A percentile compares a stretch with the other conserved stretches of the same genome.
Conservation (phyloP, 2,329 filamentous ascomycete genomes). For the Conoideocrella luteorostrata region DNA sequence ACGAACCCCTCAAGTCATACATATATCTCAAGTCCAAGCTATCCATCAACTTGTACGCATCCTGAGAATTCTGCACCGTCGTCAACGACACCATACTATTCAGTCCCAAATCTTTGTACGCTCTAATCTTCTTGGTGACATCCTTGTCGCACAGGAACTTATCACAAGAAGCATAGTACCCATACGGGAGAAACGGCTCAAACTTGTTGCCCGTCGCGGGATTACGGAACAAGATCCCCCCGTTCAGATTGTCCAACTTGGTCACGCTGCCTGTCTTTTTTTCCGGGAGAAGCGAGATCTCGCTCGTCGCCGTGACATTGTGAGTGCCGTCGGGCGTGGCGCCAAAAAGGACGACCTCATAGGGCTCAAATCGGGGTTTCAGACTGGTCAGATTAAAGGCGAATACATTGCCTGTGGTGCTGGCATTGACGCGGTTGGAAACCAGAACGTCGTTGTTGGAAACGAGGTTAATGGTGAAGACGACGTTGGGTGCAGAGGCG, state of each 20-base stretch:
- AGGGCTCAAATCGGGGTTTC: conserved; percentile 28
- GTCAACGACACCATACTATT: conserved; percentile 40
- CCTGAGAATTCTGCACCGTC: conserved; percentile 28
- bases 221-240: conserved; percentile 35
- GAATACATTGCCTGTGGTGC: conserved; percentile 28
- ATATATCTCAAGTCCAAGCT: conserved; percentile 32
- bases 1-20: conserved; percentile 39
- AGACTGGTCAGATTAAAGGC: conserved; percentile 30
- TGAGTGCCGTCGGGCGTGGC: conserved; percentile 22
- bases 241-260: conserved; percentile 38
- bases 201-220: conserved; percentile 27
- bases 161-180: conserved; percentile 37
- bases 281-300: conserved; percentile 36
- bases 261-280: conserved; percentile 36
- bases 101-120: conserved; percentile 31
- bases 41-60: conserved; percentile 34
- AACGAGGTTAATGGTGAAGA: conserved; percentile 31
- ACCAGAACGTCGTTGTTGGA: conserved; percentile 25
- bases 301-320: conserved; percentile 29
- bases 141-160: conserved; percentile 35
- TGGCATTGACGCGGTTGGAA: conserved; percentile 25
- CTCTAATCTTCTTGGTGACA: conserved; percentile 23
- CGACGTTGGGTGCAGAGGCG: conserved; percentile 17
- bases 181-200: conserved; percentile 37
- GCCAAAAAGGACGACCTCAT: conserved; percentile 32